Base-by-base conservation (phyloP, 257 asterid genomes). In the Knoxia roxburghii region DNA sequence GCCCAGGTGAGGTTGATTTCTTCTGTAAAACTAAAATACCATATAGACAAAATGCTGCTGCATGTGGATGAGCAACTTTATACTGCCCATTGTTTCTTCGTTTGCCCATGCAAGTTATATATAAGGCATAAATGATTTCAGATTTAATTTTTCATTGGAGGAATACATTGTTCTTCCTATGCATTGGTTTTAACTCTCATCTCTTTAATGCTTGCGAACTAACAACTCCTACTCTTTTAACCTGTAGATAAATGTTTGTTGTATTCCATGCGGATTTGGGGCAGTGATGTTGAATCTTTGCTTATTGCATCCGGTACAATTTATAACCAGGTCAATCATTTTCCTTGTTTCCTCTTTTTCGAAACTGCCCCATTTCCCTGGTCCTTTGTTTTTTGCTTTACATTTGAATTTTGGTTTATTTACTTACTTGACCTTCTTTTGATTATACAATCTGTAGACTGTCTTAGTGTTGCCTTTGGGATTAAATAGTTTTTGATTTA, bases 231-330 rank as follows among this genome's bases (percentile, higher is more conserved):
- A 56, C 32, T 61, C 29, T 23, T 54, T 61, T 54, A 18, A 51
- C 67, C 61, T 39, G 39, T 76, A 91, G 98, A 87, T 78, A 91
- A 79, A 77, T 90, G 95, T 77, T 85, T 93, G 43, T 72, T 93
- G 84, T 93, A 90, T 83, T 85, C 97, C 68, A 87, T 93, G 99
- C 80, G 83, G 73, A 88, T 90, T 79, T 85, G 83, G 68, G 97
- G 97, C 46, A 61, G 82, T 61, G 82, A 83, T 64, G 82, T 84
- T 76, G 89, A 83, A 65, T 75, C 88, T 68, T 91, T 93, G 77
- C 78, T 51, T 6, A 71, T 93, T 69, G 99, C 99, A 70, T 89
- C 99, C 23, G 99, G 99, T 64, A 93, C 99, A 30, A 93, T 93
- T 76, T 88, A 78, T 74, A 93, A 93, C 57, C 96, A 89, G 98